Evolutionary conservation across 345 rosid species (phyloP), one percentile per base, ranked within the genome.

Genomic region (Eucalyptus shirleyi): DNA sequence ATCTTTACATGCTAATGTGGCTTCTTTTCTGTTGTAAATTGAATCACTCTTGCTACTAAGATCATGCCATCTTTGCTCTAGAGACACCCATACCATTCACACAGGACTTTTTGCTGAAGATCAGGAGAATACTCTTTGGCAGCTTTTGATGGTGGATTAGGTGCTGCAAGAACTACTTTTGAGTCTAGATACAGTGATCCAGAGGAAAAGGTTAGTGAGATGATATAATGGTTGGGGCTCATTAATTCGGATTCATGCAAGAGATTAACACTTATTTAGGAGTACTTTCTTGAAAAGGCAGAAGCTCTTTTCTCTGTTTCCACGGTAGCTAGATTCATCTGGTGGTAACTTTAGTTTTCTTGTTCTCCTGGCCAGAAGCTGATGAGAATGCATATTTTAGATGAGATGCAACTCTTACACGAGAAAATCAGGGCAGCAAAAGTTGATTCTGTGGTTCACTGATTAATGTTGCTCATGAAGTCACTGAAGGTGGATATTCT

Each of bases 401-500:
- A 86, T 50, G 89, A 93, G 89, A 89, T 94, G 90, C 91, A 86
- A 88, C 86, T 86, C 85, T 80, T 96, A 65, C 92, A 92, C 47
- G 94, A 93, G 90, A 93, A 92, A 90, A 88, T 94, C 55, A 81
- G 89, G 10, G 87, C 69, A 51, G 86, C 92, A 77, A 92, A 89
- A 34, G 94, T 90, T 49, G 90, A 91, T 93, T 85, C 88, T 56
- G 89, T 89, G 56, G 93, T 94, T 51, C 92, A 90, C 89, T 94
- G 91, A 83, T 83, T 97, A 89, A 40, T 93, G 65, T 92, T 93
- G 67, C 92, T 93, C 86, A 87, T 94, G 90, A 60, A 90, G 89
- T 92, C 93, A 42, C 50, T 93, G 11, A 93, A 95, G 97, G 99
- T 95, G 13, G 50, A 50, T 7, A 55, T 8, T 26, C 21, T 50